Conservation (phyloP, 306 rosid genomes). For the Sicyos baderoa region DNA sequence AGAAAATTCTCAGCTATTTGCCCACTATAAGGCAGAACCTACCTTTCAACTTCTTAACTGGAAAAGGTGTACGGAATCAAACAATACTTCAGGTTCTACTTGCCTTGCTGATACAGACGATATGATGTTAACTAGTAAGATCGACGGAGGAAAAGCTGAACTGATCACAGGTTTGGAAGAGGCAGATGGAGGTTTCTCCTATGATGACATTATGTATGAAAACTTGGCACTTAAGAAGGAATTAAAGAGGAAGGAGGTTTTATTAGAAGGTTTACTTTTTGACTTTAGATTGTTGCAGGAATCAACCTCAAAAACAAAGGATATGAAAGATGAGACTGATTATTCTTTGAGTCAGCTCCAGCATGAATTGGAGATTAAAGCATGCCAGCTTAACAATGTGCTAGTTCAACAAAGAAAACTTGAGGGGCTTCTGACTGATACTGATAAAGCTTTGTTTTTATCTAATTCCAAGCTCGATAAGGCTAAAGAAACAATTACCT, state of each 20-base stretch:
- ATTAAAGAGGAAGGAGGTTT: constrained; percentile 58
- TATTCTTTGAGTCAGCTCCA: constrained; percentile 49
- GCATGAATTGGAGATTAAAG: constrained; percentile 55
- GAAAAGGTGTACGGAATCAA: constrained; percentile 21
- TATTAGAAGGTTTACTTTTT: constrained; percentile 79
- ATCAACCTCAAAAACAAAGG: constrained; percentile 64
- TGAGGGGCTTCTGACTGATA: constrained; percentile 45
- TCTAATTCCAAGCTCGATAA: constrained; percentile 57
- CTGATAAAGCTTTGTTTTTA: constrained; percentile 45
- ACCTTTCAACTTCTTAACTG: constrained; percentile 23
- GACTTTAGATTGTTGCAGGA: constrained; percentile 88
- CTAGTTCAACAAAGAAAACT: constrained; percentile 45
- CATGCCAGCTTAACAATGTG: constrained; percentile 51
- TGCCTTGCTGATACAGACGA: constrained; percentile 28
- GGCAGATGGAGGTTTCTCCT: constrained; percentile 29
- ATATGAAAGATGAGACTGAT: constrained; percentile 60
- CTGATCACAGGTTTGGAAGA: constrained; percentile 29
- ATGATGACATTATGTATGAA: constrained; percentile 36
- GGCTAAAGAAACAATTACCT: constrained; percentile 44
- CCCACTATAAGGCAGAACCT: constrained; percentile 24
- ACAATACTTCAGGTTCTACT: constrained; percentile 22
- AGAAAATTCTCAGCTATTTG: constrained; percentile 28
- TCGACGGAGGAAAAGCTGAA: constrained; percentile 23
- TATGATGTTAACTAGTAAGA: constrained; percentile 20
- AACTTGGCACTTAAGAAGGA: constrained; percentile 56